Percentiles rank a stretch among this genome's conserved stretches.
phyloP scores from a whole-genome alignment of 306 rosid genomes.

The Prunus mume region DNA sequence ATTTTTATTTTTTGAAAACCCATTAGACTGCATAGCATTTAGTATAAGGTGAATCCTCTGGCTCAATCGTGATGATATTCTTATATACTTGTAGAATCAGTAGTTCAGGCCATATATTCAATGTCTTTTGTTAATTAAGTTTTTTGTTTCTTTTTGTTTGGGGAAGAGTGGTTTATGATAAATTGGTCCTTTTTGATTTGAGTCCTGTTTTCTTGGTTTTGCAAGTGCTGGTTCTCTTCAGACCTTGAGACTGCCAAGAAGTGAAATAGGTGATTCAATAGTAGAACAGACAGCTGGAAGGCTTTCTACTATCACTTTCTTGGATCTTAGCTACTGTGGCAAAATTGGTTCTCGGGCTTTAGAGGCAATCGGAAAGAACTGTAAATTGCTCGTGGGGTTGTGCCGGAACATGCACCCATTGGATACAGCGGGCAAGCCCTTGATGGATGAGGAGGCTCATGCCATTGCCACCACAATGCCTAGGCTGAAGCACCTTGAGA shows the following conservation, averaged over 20 bases:
- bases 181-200: conserved; percentile 3
- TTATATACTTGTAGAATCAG: neutral
- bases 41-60: neutral
- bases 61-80: neutral
- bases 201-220: conserved; percentile 36
- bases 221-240: conserved; percentile 86
- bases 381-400: conserved; percentile 65
- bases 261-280: conserved; percentile 55
- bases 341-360: conserved; percentile 58
- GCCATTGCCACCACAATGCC: conserved; percentile 96
- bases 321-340: conserved; percentile 93
- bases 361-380: conserved; percentile 83
- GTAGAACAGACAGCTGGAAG: conserved; percentile 71
- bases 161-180: neutral
- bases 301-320: conserved; percentile 66
- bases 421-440: conserved; percentile 78
- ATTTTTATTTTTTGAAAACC: neutral
- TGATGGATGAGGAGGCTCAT: conserved; percentile 71
- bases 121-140: neutral
- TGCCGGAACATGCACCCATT: conserved; percentile 93
- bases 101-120: neutral
- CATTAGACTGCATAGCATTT: neutral
- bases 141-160: neutral
- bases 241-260: conserved; percentile 70
- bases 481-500: conserved; percentile 84